Conservation (phyloP, 495 filamentous ascomycete genomes). For the Achaetomiella virescens region DNA sequence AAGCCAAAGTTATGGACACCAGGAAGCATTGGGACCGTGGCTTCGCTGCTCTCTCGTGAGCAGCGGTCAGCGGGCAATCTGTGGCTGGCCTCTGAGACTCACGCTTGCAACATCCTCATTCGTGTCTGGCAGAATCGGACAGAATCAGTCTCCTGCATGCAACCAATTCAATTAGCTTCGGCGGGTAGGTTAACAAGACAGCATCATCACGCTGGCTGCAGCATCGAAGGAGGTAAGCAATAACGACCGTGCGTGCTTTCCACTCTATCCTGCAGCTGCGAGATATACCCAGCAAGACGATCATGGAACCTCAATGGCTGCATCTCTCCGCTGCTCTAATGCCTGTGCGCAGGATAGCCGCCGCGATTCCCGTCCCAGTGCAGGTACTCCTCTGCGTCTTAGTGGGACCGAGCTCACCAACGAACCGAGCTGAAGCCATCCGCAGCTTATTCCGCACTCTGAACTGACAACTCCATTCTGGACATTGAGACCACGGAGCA, state of each 20-base stretch:
- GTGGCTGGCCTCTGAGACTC: too few species aligned
- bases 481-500: too few species aligned
- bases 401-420: too few species aligned
- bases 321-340: not conserved
- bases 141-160: conserved; percentile 27
- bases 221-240: not conserved
- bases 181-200: conserved; percentile 33
- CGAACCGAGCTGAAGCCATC: not conserved
- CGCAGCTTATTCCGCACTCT: not conserved
- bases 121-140: not conserved
- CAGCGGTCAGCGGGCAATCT: not conserved
- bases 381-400: not conserved
- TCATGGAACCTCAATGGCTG: not conserved
- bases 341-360: conserved; percentile 14
- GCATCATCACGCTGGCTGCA: conserved; percentile 18
- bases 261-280: not conserved
- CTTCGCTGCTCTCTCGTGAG: too few species aligned
- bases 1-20: too few species aligned
- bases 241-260: not conserved
- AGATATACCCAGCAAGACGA: not conserved
- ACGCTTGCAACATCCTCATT: too few species aligned
- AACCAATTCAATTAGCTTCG: conserved; percentile 32
- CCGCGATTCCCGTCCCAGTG: conserved; percentile 8
- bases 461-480: too few species aligned
- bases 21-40: too few species aligned